Base-by-base conservation (phyloP, 768 basidiomycete genomes). In the Suillus fuscotomentosus region DNA sequence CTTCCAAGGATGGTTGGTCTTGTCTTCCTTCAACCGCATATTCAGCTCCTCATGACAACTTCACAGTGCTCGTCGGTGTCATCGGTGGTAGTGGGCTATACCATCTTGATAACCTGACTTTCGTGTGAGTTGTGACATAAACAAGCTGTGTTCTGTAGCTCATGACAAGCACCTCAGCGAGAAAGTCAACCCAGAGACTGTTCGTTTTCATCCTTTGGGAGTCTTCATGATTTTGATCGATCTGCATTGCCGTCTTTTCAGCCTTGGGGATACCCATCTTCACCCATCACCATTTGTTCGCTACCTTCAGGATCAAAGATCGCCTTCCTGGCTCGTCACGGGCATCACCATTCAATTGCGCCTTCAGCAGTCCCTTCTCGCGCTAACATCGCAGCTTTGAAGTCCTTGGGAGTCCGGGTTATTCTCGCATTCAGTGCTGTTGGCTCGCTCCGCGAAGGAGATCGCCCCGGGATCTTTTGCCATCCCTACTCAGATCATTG, bases 341-440 rank as follows among this genome's bases (percentile, higher is more conserved):
- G 96, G 15, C 72, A 76, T n/a, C 84, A 86, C 11, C 97, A 99
- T 80, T 83, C 79, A 66, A 85, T 95, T 76, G 73, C 84, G 17
- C 97, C 97, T 2, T 91, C 94, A 7, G 73, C 83, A 41, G 91
- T 99, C 9, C 95, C 95, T 55, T 78, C 83, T 0, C 88, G 93
- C 60, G 97, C 97, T 67, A 99, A 98, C 83, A 95, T 98, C 71
- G 91, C 96, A 36, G 97, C 96, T 0, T 84, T 98, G 72, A 98
- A 98, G 78, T 89, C 87, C 48, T 83, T 99, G 69, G 97, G 97
- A 48, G 92, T 95, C 9, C 86, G 89, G 67, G 92, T 88, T 57
- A 86, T 99, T 73, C 81, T 99, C 68, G 95, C 95, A 8, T 99
- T 99, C 83, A 92, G 91, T 43, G 96, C 97, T 20, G 97, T 99